A percentile compares a stretch with the other conserved stretches of the same genome.
Evolutionary conservation across 352 stramenopile species (phyloP).

Genomic region (Pythium pyrilobum): DNA sequence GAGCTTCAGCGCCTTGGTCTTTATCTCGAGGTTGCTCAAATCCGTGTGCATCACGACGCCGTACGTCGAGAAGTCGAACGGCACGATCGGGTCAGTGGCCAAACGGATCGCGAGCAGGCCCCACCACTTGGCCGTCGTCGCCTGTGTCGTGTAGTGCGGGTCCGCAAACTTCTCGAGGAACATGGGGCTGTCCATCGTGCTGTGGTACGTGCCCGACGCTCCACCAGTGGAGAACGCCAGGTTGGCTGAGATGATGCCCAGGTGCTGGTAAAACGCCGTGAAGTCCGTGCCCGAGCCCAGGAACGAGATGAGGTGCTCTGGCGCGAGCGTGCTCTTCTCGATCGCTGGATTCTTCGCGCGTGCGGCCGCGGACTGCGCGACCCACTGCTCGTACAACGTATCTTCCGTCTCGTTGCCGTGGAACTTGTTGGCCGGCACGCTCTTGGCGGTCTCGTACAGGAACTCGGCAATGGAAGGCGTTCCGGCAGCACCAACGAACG

Average conservation of each 20-base stretch:
- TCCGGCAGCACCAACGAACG: conserved; percentile 35
- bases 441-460: conserved; percentile 43
- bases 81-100: conserved; percentile 13
- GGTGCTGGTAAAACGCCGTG: conserved; percentile 80
- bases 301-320: conserved; percentile 47
- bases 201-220: conserved; percentile 81
- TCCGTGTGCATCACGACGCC: conserved; percentile 21
- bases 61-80: conserved; percentile 15
- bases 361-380: not conserved
- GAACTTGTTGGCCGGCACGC: conserved; percentile 52
- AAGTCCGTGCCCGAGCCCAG: conserved; percentile 67
- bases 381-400: conserved; percentile 41
- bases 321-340: conserved; percentile 26
- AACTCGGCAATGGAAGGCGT: conserved; percentile 66
- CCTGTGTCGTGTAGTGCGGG: conserved; percentile 30
- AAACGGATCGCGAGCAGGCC: conserved; percentile 33
- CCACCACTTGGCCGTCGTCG: conserved; percentile 27
- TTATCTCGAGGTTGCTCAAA: too few species aligned
- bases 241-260: conserved; percentile 79
- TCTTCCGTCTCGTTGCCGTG: conserved; percentile 13
- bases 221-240: too few species aligned
- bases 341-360: not conserved
- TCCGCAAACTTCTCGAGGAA: conserved; percentile 45
- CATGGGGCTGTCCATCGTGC: conserved; percentile 62
- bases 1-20: too few species aligned